phyloP scores from a whole-genome alignment of 139 green algal species.

The Auxenochlorella pyrenoidosa region DNA sequence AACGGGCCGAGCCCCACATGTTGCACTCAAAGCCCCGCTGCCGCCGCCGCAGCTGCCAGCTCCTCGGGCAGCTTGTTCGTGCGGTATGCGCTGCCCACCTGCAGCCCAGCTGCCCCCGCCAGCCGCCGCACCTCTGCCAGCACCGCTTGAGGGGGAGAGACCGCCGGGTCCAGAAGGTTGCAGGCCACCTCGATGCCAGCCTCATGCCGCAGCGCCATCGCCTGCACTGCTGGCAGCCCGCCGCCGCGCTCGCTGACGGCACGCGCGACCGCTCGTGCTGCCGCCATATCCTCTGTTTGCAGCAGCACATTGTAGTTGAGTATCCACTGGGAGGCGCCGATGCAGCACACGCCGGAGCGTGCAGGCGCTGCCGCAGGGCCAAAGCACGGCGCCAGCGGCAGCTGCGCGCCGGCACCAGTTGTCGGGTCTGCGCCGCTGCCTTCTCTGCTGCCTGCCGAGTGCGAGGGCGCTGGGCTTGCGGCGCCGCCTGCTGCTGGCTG shows the following conservation, averaged over 20 bases:
- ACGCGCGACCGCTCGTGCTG: constrained; percentile 57
- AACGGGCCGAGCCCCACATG: no score
- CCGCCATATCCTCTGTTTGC: constrained; percentile 42
- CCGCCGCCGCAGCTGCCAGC: neutral
- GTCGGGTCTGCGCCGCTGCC: neutral
- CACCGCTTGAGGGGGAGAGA: constrained; percentile 21
- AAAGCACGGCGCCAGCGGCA: constrained; percentile 35
- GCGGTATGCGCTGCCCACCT: constrained; percentile 35
- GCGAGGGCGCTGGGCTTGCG: neutral
- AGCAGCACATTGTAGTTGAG: constrained; percentile 87
- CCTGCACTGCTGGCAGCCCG: constrained; percentile 71
- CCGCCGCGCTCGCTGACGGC: constrained; percentile 76
- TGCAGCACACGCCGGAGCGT: constrained; percentile 55
- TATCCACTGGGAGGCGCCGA: constrained; percentile 80
- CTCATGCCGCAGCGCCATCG: constrained; percentile 78
- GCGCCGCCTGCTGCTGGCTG: no score
- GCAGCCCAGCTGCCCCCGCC: constrained; percentile 23
- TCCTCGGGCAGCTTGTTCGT: constrained; percentile 38
- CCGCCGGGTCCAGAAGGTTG: constrained; percentile 73
- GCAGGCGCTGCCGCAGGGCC: constrained; percentile 35
- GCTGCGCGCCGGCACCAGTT: neutral
- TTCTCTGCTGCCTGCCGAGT: neutral
- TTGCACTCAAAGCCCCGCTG: neutral
- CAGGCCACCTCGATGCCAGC: constrained; percentile 81
- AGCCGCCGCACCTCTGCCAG: constrained; percentile 28